Evolutionary conservation across 345 rosid species (phyloP), one percentile per base, ranked within the genome.

Genomic region (Luvunga scandens): DNA sequence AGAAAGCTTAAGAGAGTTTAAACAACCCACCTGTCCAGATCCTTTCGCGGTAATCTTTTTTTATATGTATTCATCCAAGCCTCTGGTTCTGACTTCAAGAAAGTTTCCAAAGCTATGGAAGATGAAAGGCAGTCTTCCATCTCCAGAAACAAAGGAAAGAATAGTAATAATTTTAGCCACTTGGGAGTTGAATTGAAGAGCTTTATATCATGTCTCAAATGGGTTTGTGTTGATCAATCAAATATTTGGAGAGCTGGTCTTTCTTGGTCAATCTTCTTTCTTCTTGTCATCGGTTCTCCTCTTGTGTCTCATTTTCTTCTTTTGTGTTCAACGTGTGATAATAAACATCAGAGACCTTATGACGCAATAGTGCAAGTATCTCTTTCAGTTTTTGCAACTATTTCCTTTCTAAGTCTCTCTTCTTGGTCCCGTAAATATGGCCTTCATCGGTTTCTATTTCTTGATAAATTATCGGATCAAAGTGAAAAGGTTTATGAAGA

Each of bases 361-460:
- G 97, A 95, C 79, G 83, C 86, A 8, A 81, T 91, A 14, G 92
- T 93, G 0, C 95, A 95, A 83, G 33, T 89, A 18, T 95, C 98
- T 2, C 90, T 95, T 1, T 93, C 98, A 30, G 81, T 86, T 7
- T 95, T 89, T 69, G 92, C 97, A 1, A 81, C 89, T 28, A 84
- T 93, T 73, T 91, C 98, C 13, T 93, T 93, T 73, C 16, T 88
- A 22, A 82, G 85, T 79, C 86, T 94, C 28, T 81, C 97, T 24
- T 42, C 71, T 45, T 95, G 98, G 98, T 80, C 90, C 16, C 84
- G 89, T 8, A 93, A 86, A 84, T 93, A 87, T 45, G 98, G 98
- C n/a, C 72, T 90, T 78, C 68, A 85, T 76, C 86, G 80, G 81
- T 91, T 95, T 71, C 80, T 95, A 50, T 93, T 95, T 75, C 85